Conservation (phyloP, 768 basidiomycete species). For the Amanita subjunquillea region DNA sequence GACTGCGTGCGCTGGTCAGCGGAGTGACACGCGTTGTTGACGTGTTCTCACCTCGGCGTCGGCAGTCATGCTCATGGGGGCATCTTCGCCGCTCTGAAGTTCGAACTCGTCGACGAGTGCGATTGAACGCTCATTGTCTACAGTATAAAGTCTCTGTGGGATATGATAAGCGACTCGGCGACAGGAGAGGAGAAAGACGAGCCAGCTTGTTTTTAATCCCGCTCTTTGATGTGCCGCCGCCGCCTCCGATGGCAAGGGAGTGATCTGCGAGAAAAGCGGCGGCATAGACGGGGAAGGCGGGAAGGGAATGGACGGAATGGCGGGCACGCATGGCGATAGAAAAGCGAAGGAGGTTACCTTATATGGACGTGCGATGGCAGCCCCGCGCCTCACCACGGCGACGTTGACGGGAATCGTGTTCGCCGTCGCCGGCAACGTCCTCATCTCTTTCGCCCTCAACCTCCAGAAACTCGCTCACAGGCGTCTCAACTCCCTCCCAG, state of each 20-base stretch:
- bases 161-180: constrained; percentile 4
- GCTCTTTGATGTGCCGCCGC: constrained; percentile 75
- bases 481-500: constrained; percentile 36
- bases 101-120: constrained; percentile 58
- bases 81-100: constrained; percentile 77
- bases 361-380: constrained; percentile 9
- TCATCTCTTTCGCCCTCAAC: constrained; percentile 88
- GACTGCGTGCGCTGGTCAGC: constrained; percentile 18
- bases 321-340: constrained; percentile 54
- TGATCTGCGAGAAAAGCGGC: constrained; percentile 68
- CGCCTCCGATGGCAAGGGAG: constrained; percentile 77
- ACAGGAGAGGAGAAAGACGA: constrained; percentile 17
- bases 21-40: constrained; percentile 1
- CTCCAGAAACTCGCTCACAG: constrained; percentile 87
- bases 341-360: not conserved
- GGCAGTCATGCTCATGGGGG: constrained; percentile 91
- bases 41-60: constrained; percentile 39
- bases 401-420: constrained; percentile 73
- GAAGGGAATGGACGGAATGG: constrained; percentile 69
- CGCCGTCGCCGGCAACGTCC: constrained; percentile 74
- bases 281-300: constrained; percentile 84
- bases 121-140: constrained; percentile 42
- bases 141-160: constrained; percentile 56
- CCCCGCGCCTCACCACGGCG: constrained; percentile 44
- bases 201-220: constrained; percentile 96